These are phyloP conservation scores for Bimuria novae-zelandiae DNA, from an alignment of 2,329 filamentous ascomycete species.

Conservation along the genomic window DNA sequence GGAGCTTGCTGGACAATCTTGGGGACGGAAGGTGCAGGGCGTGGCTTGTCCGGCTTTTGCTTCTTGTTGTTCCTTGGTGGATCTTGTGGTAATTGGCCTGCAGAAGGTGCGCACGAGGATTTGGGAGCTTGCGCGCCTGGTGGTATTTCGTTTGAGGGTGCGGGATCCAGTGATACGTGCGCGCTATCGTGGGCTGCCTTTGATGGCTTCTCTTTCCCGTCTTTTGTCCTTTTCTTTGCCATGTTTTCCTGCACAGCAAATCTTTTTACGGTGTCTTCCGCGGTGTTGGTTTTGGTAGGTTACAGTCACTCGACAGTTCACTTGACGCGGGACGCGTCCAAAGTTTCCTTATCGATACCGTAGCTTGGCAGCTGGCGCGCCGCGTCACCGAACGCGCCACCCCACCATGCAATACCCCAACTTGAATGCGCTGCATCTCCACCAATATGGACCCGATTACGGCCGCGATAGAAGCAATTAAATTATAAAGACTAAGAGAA, in stretches of 20 bases:
- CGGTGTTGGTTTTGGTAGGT: background rate
- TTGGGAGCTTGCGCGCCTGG: conserved; percentile 18
- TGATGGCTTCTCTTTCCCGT: conserved; percentile 27
- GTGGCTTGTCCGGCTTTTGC: conserved; percentile 3
- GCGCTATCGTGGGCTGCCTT: background rate
- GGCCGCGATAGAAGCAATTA: too few species aligned
- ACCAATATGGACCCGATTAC: too few species aligned
- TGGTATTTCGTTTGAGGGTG: conserved; percentile 16
- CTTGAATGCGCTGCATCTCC: too few species aligned
- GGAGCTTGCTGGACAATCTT: conserved; percentile 2
- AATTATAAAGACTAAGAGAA: too few species aligned
- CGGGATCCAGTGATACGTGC: conserved; percentile 6
- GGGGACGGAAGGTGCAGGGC: conserved; percentile 3
- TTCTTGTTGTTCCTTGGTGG: conserved; percentile 1
- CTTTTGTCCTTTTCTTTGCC: conserved; percentile 31
- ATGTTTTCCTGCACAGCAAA: too few species aligned
- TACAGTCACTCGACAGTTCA: background rate
- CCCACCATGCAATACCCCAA: too few species aligned
- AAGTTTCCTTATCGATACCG: conserved; percentile 28
- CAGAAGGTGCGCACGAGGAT: conserved; percentile 15
- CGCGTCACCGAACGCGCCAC: too few species aligned
- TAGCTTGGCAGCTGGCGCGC: too few species aligned
- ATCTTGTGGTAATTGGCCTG: background rate
- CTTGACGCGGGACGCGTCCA: conserved; percentile 8
- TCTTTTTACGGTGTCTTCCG: too few species aligned